Evolutionary conservation across 768 basidiomycete species (phyloP).

Genomic region (Fistulinella prunicolor): DNA sequence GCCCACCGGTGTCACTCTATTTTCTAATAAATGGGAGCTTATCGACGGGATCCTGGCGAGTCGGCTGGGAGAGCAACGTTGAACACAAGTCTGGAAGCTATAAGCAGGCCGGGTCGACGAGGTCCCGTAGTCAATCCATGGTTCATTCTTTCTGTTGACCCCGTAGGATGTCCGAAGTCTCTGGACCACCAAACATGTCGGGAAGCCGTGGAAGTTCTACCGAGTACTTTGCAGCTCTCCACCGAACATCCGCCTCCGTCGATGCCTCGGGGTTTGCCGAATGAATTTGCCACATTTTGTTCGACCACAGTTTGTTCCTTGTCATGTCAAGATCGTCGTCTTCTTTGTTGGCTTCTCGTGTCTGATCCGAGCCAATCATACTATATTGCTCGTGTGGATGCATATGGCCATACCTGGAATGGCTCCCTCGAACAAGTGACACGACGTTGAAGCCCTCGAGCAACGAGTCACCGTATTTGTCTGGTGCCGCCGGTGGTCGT

Average conservation of each 20-base stretch:
- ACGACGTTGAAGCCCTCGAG: background rate
- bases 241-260: no score
- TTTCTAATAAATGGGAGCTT: background rate
- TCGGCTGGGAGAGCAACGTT: no score
- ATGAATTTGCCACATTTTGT: slow-evolving; percentile 9
- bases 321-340: slow-evolving; percentile 25
- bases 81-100: no score
- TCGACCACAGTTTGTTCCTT: slow-evolving; percentile 9
- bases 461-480: background rate
- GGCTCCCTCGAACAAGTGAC: background rate
- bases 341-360: slow-evolving; percentile 22
- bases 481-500: background rate
- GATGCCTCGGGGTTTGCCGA: slow-evolving; percentile 20
- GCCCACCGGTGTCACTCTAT: background rate
- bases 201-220: background rate
- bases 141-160: no score
- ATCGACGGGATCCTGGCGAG: background rate
- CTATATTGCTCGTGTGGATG: background rate
- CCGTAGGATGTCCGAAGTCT: background rate
- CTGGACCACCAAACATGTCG: background rate
- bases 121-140: no score
- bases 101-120: no score
- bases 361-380: slow-evolving; percentile 11
- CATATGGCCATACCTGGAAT: background rate
- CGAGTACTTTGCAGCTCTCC: no score